These are phyloP conservation scores for Penicillium desertorum DNA, from an alignment of 495 filamentous ascomycete genomes.

Conservation along the genomic window DNA sequence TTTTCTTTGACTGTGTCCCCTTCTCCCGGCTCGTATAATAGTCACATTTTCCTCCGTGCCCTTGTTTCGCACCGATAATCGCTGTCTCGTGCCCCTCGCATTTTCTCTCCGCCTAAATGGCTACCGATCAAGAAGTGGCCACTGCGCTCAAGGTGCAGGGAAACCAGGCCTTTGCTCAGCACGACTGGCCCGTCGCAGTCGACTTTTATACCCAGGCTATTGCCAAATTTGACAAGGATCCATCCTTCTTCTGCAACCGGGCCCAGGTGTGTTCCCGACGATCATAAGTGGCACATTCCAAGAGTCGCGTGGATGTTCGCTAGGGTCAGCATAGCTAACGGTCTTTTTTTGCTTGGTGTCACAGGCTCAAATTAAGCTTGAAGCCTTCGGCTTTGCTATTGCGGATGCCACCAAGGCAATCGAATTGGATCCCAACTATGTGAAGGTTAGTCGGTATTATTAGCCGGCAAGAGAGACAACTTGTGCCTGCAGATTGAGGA, in stretches of 20 bases:
- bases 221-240: slow-evolving; percentile 76
- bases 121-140: slow-evolving; percentile 64
- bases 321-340: slow-evolving; percentile 2
- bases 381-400: slow-evolving; percentile 90
- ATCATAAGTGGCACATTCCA: slow-evolving; percentile 5
- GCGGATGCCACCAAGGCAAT: slow-evolving; percentile 92
- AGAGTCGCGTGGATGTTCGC: slow-evolving; percentile 2
- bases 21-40: slow-evolving; percentile 9
- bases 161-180: slow-evolving; percentile 84
- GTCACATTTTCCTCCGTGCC: slow-evolving; percentile 1
- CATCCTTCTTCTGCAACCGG: slow-evolving; percentile 89
- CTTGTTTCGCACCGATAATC: slow-evolving; percentile 20
- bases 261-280: slow-evolving; percentile 68
- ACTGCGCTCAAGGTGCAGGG: slow-evolving; percentile 85
- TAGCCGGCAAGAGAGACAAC: not conserved
- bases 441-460: slow-evolving; percentile 62
- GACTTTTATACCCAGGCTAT: slow-evolving; percentile 91
- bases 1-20: slow-evolving; percentile 4
- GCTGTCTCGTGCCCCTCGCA: slow-evolving; percentile 40
- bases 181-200: slow-evolving; percentile 84
- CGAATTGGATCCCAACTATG: slow-evolving; percentile 81
- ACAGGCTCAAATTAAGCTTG: slow-evolving; percentile 90
- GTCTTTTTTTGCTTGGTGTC: slow-evolving; percentile 4
- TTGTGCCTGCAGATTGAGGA: not conserved
- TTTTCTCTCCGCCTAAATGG: slow-evolving; percentile 35